Evolutionary conservation across 2,329 filamentous ascomycete species (phyloP), one percentile per base, ranked within the genome.

Genomic region (Fusarium guadeloupense): DNA sequence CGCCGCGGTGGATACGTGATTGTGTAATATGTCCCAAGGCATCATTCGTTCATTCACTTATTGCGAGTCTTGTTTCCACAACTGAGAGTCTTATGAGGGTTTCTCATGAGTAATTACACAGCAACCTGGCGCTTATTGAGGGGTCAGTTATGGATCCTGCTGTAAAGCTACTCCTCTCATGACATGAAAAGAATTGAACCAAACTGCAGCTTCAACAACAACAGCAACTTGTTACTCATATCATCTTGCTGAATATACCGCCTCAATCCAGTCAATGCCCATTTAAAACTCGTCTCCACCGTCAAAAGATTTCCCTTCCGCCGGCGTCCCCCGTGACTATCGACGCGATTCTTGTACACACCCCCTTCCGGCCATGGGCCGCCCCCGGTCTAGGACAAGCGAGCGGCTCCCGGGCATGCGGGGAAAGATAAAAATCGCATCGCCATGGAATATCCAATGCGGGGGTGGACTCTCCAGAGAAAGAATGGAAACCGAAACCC

Each of bases 331-430:
- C 61, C 35, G 39, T 25, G 44, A 40, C 26, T 10, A 31, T 59
- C 54, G 31, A 25, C 25, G 25, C n/a, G 17, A 19, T 30, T 31
- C 26, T 19, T 40, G 25, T 19, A 14, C 19, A 38, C 61, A 65
- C 59, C 61, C 61, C 60, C 59, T 47, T 54, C 35, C 41, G 40
- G 51, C 60, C 41, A 40, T 46, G 45, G 41, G 34, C 49, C 49
- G 49, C 10, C 31, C 55, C 46, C 37, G 19, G 26, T 39, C 20
- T 30, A 30, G 35, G 42, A 45, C 60, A 64, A 54, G 61, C 61
- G 61, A 64, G 61, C 62, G 62, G 62, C 58, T 66, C 58, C 46
- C 58, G n/a, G n/a, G n/a, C n/a, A 63, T 67, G 64, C 61, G 64
- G 64, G 64, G 64, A 50, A 65, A 54, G 41, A 62, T 49, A 35